These are phyloP conservation scores for Raddia distichophylla DNA, from an alignment of 176 grass and related monocot species.

Conservation along the genomic window DNA sequence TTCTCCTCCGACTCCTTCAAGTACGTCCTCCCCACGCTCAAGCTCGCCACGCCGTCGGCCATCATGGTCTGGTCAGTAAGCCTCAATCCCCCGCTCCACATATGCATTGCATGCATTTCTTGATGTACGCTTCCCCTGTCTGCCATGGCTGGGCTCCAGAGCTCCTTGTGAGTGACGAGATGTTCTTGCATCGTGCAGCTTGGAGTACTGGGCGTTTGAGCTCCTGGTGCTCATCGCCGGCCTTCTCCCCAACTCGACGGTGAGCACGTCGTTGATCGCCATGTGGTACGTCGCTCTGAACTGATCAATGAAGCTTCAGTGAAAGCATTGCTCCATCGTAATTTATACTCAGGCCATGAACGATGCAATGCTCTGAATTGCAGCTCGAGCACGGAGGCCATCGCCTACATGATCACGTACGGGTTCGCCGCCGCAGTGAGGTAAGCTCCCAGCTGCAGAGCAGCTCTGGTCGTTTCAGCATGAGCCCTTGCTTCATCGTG, in stretches of 20 bases:
- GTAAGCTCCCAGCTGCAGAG: constrained; percentile 29
- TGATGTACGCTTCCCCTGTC: neutral
- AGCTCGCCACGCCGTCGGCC: constrained; percentile 79
- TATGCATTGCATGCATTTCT: neutral
- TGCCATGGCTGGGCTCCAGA: neutral
- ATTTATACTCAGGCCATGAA: neutral
- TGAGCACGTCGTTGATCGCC: constrained; percentile 85
- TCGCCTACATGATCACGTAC: constrained; percentile 82
- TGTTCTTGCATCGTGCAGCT: constrained; percentile 43
- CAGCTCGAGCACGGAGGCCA: constrained; percentile 78
- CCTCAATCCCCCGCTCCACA: no score
- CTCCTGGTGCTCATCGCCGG: constrained; percentile 83
- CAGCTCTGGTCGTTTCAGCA: neutral
- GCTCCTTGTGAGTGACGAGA: neutral
- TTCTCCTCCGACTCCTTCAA: constrained; percentile 66
- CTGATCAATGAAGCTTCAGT: neutral
- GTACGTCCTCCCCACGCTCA: constrained; percentile 66
- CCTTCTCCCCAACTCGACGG: constrained; percentile 70
- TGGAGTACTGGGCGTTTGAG: constrained; percentile 93
- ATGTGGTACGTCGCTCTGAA: constrained; percentile 69
- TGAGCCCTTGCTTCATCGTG: neutral
- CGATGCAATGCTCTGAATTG: neutral
- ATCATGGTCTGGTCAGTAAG: constrained; percentile 86
- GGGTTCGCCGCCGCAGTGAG: constrained; percentile 88
- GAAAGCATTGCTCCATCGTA: neutral